Evolutionary conservation across 331 rosid species (phyloP).

Genomic region (Saraca asoca): DNA sequence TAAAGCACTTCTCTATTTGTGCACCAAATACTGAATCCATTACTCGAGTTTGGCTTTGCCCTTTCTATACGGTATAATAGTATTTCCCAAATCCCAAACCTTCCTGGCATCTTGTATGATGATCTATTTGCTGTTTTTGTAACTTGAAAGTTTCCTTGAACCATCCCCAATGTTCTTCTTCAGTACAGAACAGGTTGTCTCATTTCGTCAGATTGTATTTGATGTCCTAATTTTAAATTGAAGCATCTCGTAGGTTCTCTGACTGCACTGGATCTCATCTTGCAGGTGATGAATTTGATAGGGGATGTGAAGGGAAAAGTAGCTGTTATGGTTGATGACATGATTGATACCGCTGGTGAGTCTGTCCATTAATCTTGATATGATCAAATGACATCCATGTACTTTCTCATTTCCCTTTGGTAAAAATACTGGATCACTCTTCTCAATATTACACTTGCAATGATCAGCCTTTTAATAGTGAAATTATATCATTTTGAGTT

Average conservation of each 20-base stretch:
- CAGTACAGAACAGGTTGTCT: too few species aligned
- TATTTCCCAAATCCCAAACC: too few species aligned
- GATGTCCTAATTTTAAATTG: neutral
- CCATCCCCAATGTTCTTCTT: too few species aligned
- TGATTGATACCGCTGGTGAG: slow-evolving; percentile 95
- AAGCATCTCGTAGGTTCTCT: slow-evolving; percentile 19
- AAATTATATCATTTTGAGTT: neutral
- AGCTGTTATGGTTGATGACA: slow-evolving; percentile 95
- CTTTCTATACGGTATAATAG: too few species aligned
- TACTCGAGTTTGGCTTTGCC: too few species aligned
- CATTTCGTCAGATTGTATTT: too few species aligned
- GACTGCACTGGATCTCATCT: slow-evolving; percentile 35
- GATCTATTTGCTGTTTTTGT: too few species aligned
- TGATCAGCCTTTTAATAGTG: neutral
- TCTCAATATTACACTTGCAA: neutral
- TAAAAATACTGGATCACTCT: neutral
- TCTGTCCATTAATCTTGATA: slow-evolving; percentile 23
- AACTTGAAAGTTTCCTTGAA: too few species aligned
- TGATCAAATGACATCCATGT: neutral
- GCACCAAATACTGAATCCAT: too few species aligned
- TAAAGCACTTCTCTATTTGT: too few species aligned
- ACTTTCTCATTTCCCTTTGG: neutral
- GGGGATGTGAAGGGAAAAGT: slow-evolving; percentile 95
- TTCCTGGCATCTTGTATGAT: too few species aligned
- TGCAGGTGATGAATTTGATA: slow-evolving; percentile 93